Evolutionary conservation across 1,284 basidiomycete species (phyloP), one percentile per base, ranked within the genome.

Genomic region (Cryptococcus sp.): DNA sequence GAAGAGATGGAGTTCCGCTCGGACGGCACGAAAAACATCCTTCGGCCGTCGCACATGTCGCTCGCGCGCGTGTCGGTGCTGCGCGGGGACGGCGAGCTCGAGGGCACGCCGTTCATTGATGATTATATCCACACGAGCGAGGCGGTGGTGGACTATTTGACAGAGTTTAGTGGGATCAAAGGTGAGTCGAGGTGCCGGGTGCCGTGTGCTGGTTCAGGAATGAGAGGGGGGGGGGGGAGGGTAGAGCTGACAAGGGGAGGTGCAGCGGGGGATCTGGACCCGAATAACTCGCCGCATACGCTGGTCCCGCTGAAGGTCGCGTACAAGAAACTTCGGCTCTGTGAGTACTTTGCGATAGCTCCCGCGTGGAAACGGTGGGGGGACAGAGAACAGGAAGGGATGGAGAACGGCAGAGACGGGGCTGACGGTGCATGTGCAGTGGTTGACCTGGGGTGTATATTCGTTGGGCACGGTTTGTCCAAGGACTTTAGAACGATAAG

Each of bases 401-500:
- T 33, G 28, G 28, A 33, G 33, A 18, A n/a, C 42, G 36, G 15
- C 16, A 2, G 7, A 12, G 24, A 38, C 9, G 4, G 8, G 40
- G 49, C 60, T 67, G 42, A 63, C 43, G 9, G 16, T 4, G 28
- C 28, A 33, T 33, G 1, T 35, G n/a, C 42, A 73, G 69, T 98
- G 2, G 93, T 98, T 9, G 95, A 99, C 71, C 82, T 87, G 20
- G 94, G 94, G 6, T 98, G 96, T 71, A 88, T 94, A 61, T 99
- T 99, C 70, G 89, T 98, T 54, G 96, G 96, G 0, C 95, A 99
- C 68, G 96, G 96, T 1, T 82, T 98, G n/a, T 89, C 91, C n/a
- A 98, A 98, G 73, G 96, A 98, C 76, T 98, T 98, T 78, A 84
- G 96, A 12, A 98, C 96, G 57, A 98, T 98, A 79, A 98, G 92